Evolutionary conservation across 2,329 filamentous ascomycete species (phyloP).

Genomic region (Aspergillus sp.): DNA sequence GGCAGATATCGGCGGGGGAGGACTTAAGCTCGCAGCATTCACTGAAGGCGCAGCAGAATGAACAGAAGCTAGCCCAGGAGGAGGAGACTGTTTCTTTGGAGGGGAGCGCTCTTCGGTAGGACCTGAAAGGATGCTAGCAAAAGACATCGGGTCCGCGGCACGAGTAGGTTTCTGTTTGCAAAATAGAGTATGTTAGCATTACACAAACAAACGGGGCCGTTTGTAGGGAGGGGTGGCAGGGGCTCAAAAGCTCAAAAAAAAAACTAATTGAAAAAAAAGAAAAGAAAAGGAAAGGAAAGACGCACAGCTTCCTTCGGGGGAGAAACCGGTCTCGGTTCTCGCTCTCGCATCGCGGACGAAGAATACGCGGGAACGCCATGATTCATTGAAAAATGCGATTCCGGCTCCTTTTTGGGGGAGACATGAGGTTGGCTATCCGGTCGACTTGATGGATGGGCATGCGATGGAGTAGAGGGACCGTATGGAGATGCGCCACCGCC

Average conservation of each 20-base stretch:
- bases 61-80: slow-evolving; percentile 28
- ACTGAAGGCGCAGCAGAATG: slow-evolving; percentile 18
- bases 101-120: slow-evolving; percentile 60
- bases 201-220: not conserved
- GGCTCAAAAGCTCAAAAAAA: slow-evolving; percentile 15
- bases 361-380: slow-evolving; percentile 32
- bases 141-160: slow-evolving; percentile 86
- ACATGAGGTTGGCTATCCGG: slow-evolving; percentile 42
- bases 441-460: slow-evolving; percentile 42
- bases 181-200: slow-evolving; percentile 2
- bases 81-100: slow-evolving; percentile 52
- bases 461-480: slow-evolving; percentile 36
- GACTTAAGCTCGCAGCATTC: slow-evolving; percentile 10
- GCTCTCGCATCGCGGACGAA: slow-evolving; percentile 34
- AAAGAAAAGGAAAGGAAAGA: not conserved
- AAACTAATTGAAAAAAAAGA: too few species aligned
- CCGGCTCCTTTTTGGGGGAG: slow-evolving; percentile 41
- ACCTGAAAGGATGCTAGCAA: slow-evolving; percentile 88
- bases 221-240: not conserved
- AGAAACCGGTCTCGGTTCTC: slow-evolving; percentile 33
- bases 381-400: slow-evolving; percentile 32
- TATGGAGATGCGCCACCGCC: slow-evolving; percentile 40
- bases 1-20: slow-evolving; percentile 22
- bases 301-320: slow-evolving; percentile 44
- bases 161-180: slow-evolving; percentile 65